Conservation (phyloP, 371 early-diverging fungal species). For the Lichtheimia ornata region DNA sequence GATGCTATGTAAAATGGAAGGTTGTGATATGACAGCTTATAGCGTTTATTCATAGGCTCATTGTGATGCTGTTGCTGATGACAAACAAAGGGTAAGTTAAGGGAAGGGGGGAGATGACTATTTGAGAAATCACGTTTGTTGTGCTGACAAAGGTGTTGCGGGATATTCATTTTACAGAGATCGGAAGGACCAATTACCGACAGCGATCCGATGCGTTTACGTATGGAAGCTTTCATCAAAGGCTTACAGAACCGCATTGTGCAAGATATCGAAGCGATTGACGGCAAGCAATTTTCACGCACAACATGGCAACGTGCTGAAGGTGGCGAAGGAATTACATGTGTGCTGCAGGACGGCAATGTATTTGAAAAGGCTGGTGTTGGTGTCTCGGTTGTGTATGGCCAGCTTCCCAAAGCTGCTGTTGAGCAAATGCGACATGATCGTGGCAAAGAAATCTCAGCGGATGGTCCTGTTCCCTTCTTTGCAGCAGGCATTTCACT, state of each 20-base stretch:
- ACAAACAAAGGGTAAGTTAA: slow-evolving; percentile 30
- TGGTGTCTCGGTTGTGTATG: slow-evolving; percentile 78
- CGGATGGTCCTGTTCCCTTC: slow-evolving; percentile 61
- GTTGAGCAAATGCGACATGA: slow-evolving; percentile 81
- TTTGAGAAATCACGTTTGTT: no score
- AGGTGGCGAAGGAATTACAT: slow-evolving; percentile 90
- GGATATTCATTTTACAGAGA: slow-evolving; percentile 10
- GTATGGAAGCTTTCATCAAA: slow-evolving; percentile 81
- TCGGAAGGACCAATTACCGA: slow-evolving; percentile 30
- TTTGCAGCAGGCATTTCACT: slow-evolving; percentile 92
- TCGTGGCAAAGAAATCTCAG: slow-evolving; percentile 53
- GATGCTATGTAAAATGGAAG: no score
- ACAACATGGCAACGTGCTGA: slow-evolving; percentile 83
- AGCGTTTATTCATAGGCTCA: slow-evolving; percentile 9
- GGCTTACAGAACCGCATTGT: slow-evolving; percentile 75
- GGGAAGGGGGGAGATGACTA: no score
- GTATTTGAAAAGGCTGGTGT: slow-evolving; percentile 97
- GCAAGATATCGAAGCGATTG: slow-evolving; percentile 57
- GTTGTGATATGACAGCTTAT: not conserved
- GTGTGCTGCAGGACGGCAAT: slow-evolving; percentile 88
- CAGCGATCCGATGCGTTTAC: slow-evolving; percentile 71
- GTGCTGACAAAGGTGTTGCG: not conserved
- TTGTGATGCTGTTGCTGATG: slow-evolving; percentile 29
- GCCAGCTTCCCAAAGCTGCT: slow-evolving; percentile 73
- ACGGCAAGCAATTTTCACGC: slow-evolving; percentile 70